Percentiles rank a stretch among this genome's conserved stretches.
These are phyloP conservation scores for Mycena epipterygia DNA, from an alignment of 768 basidiomycete genomes.

Conservation along the genomic window DNA sequence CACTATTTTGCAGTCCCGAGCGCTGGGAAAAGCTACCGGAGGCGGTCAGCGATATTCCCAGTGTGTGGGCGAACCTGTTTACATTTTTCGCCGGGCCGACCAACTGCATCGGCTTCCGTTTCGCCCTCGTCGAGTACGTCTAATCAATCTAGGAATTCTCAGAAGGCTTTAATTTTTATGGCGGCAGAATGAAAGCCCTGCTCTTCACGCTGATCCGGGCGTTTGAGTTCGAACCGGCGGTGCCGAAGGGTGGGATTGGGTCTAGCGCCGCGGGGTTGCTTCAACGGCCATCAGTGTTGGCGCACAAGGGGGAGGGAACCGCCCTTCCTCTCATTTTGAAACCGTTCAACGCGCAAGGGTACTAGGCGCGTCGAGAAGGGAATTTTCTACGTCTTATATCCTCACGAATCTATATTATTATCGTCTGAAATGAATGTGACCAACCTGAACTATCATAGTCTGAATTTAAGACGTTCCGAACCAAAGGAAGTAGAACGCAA, in stretches of 20 bases:
- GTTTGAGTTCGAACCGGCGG: conserved; percentile 39
- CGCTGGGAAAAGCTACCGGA: conserved; percentile 50
- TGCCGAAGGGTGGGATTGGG: conserved; percentile 35
- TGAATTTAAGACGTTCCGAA: too few relatives aligned
- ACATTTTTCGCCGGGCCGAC: conserved; percentile 69
- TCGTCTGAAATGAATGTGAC: too few relatives aligned
- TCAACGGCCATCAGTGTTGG: background rate
- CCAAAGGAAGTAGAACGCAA: too few relatives aligned
- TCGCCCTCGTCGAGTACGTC: conserved; percentile 2
- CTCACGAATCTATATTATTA: too few relatives aligned
- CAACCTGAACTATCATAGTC: too few relatives aligned
- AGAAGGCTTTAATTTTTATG: background rate
- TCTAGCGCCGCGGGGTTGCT: conserved; percentile 31
- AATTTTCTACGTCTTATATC: too few relatives aligned
- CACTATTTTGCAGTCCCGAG: background rate
- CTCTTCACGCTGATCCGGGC: conserved; percentile 40
- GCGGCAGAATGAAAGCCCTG: conserved; percentile 35
- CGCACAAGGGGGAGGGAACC: background rate
- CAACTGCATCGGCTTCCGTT: conserved; percentile 2
- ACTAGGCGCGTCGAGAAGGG: too few relatives aligned
- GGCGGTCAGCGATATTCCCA: conserved; percentile 61
- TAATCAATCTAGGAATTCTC: background rate
- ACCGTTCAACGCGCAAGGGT: background rate
- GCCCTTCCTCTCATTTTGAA: conserved; percentile 36
- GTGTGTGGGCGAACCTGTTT: conserved; percentile 70